phyloP scores from a whole-genome alignment of 805 yeast genomes.

The Sugiyamaella chiloensis region DNA sequence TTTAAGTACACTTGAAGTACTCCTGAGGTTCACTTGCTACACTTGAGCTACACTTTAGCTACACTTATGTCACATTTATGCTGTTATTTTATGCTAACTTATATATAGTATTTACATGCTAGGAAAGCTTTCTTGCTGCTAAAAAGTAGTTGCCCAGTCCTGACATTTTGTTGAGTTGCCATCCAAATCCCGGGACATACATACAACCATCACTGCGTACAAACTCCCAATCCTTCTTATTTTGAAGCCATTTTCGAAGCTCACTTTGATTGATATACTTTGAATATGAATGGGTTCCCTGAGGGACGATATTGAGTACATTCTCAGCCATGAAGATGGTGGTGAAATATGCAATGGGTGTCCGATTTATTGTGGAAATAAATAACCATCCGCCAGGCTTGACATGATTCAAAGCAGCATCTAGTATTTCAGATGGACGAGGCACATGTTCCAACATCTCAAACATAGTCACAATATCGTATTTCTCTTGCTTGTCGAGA shows the following conservation, averaged over 20 bases:
- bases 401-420: conserved; percentile 64
- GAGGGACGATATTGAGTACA: conserved; percentile 75
- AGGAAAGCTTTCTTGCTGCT: conserved; percentile 67
- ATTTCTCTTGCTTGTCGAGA: conserved; percentile 39
- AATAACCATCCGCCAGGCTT: conserved; percentile 82
- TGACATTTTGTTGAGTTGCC: conserved; percentile 59
- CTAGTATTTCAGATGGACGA: conserved; percentile 68
- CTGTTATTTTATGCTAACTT: background rate
- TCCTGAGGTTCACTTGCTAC: too few species aligned
- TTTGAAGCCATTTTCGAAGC: conserved; percentile 60
- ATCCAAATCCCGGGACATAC: conserved; percentile 79
- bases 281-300: conserved; percentile 83
- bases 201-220: conserved; percentile 72
- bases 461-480: conserved; percentile 82
- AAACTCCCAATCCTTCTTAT: conserved; percentile 51
- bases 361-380: conserved; percentile 89
- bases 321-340: conserved; percentile 90
- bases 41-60: too few species aligned
- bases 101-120: background rate
- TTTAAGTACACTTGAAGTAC: too few species aligned
- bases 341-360: conserved; percentile 81
- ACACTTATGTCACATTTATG: too few species aligned
- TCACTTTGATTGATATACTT: conserved; percentile 82
- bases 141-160: conserved; percentile 79
- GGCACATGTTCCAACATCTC: conserved; percentile 96